Base-by-base conservation (phyloP, 192 early-diverging fungal species). In the Entophlyctis helioformis region DNA sequence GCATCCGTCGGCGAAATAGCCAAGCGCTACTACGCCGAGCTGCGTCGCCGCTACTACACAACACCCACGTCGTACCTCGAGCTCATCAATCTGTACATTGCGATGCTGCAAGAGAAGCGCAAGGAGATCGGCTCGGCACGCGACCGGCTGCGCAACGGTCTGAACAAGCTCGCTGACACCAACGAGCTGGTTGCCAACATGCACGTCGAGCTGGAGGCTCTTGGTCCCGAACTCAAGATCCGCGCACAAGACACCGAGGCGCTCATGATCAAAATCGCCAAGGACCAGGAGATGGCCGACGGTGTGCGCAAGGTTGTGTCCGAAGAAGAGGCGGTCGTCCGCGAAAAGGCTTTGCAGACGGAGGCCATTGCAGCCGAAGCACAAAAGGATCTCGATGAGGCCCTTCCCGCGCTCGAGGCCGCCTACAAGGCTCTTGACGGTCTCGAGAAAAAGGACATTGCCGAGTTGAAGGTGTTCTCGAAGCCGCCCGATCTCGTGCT, bases 251-350 rank as follows among this genome's bases (percentile, higher is more conserved):
- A 77, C 47, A 64, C 64, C 2, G 74, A 77, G 53, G 53, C 46
- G 5, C 51, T 77, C 25, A 77, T 77, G 74, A 62, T 77, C 5
- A 72, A 77, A 46, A 77, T 77, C 20, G 68, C 67, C 2, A 77
- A 77, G 46, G 74, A 77, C 50, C 74, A 77, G 51, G 74, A 77
- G 55, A 71, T 60, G 10, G 74, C 74, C 24, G 74, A 77, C 41
- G 74, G 74, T n/a, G 74, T 77, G 0, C 41, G 71, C 39, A 73
- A 71, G 48, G 64, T 73, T 21, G 74, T 77, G 10, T 59, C 64
- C 4, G 74, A 77, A 52, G 74, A 77, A 51, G 74, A 77, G 54
- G 47, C 57, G 0, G 59, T 77, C 2, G 74, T 77, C 1, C 42
- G 74, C 28, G 74, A 67, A 38, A 71, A 70, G 43, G 74, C 74